Base-by-base conservation (phyloP, 306 rosid genomes). In the Lithocarpus polystachyus region DNA sequence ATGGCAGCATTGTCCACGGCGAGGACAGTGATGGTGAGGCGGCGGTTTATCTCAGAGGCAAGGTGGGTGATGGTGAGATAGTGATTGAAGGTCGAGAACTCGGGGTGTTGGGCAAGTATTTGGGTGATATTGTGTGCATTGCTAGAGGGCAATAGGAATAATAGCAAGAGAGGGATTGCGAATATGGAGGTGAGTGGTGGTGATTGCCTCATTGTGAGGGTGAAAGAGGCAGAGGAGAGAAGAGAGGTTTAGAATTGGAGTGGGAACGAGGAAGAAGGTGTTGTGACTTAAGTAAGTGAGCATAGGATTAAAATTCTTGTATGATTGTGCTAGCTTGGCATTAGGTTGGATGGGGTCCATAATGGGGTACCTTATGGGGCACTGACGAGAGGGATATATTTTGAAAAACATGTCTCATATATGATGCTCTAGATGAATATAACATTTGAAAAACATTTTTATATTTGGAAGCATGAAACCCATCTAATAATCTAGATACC, bases 21-120 rank as follows among this genome's bases (percentile, higher is more conserved):
- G 0, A 95, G 98, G 85, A 93, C 89, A 23, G 99, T 95, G 72
- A 95, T 95, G 81, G 99, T 95, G 48, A 84, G 92, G 13, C 99
- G 92, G 77, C 94, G 94, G 92, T 95, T 95, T 79, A 95, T 91
- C 71, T 95, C 99, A 14, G 74, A 90, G 59, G 97, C 98, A 6
- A 95, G 96, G 87, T 89, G 99, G 5, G 99, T 95, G 82, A 81
- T n/a, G 68, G 93, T 56, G 75, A 95, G 99, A 86, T 93, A 93
- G 84, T 91, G 97, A 87, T 89, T 95, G 87, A 90, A 95, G 87
- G 96, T 89, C 73, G 98, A 91, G 84, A 90, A 87, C 0, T 72
- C 85, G 0, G 98, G 99, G 86, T 87, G 92, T 11, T 83, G 67
- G 72, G 87, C 98, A 0, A 95, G 96, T 1, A 95, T 90, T 67